These are phyloP conservation scores for Penicillium lagena DNA, from an alignment of 495 filamentous ascomycete species.

Conservation along the genomic window DNA sequence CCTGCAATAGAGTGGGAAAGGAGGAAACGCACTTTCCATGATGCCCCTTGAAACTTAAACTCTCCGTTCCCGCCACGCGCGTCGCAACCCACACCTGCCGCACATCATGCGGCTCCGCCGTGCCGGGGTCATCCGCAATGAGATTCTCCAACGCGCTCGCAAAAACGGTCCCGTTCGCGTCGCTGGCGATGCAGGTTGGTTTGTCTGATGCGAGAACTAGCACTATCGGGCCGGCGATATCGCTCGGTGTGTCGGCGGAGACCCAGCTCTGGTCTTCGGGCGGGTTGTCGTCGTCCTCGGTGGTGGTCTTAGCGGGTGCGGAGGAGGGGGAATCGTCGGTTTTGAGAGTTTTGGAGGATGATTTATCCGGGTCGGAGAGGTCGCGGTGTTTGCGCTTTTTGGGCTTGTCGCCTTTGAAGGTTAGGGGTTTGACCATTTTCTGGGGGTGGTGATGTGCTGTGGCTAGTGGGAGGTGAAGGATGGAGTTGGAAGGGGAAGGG, in stretches of 20 bases:
- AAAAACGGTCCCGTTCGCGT: conserved; percentile 80
- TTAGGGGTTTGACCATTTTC: conserved; percentile 69
- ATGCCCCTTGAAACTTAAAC: conserved; percentile 76
- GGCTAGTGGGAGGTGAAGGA: conserved; percentile 1
- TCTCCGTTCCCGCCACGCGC: conserved; percentile 72
- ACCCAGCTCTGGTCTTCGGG: conserved; percentile 82
- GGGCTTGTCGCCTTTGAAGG: conserved; percentile 93
- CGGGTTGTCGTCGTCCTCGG: conserved; percentile 27
- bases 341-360: conserved; percentile 31
- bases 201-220: conserved; percentile 66
- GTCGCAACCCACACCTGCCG: conserved; percentile 94
- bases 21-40: conserved; percentile 62
- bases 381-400: conserved; percentile 75
- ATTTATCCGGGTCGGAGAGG: conserved; percentile 25
- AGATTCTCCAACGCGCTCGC: conserved; percentile 75
- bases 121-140: conserved; percentile 66
- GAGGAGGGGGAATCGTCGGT: conserved; percentile 13
- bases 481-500: conserved; percentile 1
- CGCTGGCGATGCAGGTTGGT: conserved; percentile 71
- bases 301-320: background rate
- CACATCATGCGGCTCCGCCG: conserved; percentile 89
- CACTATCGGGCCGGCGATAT: conserved; percentile 80
- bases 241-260: conserved; percentile 64
- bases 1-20: background rate
- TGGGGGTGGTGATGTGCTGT: conserved; percentile 1